phyloP scores from a whole-genome alignment of 2,329 filamentous ascomycete genomes.

The Coleophoma crateriformis region DNA sequence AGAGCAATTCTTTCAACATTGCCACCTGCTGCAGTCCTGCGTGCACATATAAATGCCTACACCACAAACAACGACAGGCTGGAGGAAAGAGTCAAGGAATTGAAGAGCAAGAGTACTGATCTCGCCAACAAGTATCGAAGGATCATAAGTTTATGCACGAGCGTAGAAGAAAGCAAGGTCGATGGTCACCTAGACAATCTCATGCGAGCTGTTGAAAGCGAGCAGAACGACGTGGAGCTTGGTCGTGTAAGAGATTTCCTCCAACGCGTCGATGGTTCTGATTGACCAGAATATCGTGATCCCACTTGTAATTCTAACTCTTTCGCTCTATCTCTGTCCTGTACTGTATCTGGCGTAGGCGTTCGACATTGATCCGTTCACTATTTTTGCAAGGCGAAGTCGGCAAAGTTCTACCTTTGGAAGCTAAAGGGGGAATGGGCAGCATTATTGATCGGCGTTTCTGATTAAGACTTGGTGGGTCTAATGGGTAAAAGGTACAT shows the following conservation, averaged over 20 bases:
- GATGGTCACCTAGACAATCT: slow-evolving; percentile 76
- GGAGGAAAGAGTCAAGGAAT: slow-evolving; percentile 58
- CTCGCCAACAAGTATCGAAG: slow-evolving; percentile 83
- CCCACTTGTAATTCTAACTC: too few relatives aligned
- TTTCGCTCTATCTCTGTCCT: too few relatives aligned
- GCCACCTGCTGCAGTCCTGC: slow-evolving; percentile 55
- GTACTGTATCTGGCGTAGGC: not conserved
- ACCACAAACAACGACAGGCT: slow-evolving; percentile 62
- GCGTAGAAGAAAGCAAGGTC: slow-evolving; percentile 67
- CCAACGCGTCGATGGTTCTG: slow-evolving; percentile 60
- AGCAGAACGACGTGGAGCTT: slow-evolving; percentile 70
- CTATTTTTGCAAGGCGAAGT: not conserved
- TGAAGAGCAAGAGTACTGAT: slow-evolving; percentile 77
- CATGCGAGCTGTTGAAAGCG: slow-evolving; percentile 84
- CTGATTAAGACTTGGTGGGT: not conserved
- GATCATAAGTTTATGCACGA: slow-evolving; percentile 82
- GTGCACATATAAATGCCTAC: slow-evolving; percentile 66
- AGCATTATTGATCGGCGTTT: not conserved
- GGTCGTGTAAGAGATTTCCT: slow-evolving; percentile 74
- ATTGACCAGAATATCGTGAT: not conserved
- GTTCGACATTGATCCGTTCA: not conserved
- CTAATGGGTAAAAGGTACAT: too few relatives aligned
- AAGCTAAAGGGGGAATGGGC: not conserved
- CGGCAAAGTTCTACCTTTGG: not conserved
- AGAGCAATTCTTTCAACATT: slow-evolving; percentile 35